These are phyloP conservation scores for Penstemon newberryi DNA, from an alignment of 257 asterid genomes.

Conservation along the genomic window DNA sequence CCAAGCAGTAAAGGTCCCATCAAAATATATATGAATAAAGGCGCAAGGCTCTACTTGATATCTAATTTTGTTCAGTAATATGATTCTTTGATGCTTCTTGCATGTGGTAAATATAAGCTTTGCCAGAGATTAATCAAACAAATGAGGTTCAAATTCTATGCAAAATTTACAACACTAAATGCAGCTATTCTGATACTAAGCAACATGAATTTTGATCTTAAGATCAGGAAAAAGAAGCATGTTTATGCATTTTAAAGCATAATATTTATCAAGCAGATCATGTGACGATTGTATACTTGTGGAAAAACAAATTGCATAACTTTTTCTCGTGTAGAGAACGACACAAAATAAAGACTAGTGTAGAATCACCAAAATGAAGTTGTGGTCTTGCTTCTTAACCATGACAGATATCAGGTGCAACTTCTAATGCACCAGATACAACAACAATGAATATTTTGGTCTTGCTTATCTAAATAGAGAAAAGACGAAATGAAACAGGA, in stretches of 20 bases:
- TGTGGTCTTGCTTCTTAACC: background rate
- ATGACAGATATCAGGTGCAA: background rate
- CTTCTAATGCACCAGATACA: background rate
- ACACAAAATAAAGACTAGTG: background rate
- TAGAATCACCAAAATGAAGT: background rate
- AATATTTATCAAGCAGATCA: slow-evolving; percentile 10
- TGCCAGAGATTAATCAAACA: slow-evolving; percentile 4
- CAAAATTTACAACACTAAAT: slow-evolving; percentile 1
- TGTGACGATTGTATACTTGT: background rate
- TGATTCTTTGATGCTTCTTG: background rate
- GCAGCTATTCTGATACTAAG: slow-evolving; percentile 2
- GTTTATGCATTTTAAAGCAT: slow-evolving; percentile 9
- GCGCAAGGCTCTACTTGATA: background rate
- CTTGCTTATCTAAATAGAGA: too few relatives aligned
- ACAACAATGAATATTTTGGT: background rate
- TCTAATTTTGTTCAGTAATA: background rate
- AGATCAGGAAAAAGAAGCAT: background rate
- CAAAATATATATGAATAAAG: slow-evolving; percentile 12
- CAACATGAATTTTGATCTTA: background rate
- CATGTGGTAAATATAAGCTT: too few relatives aligned
- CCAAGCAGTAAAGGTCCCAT: too few relatives aligned
- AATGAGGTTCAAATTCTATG: slow-evolving; percentile 6
- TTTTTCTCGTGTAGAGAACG: background rate
- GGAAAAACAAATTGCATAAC: background rate
- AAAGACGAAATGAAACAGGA: too few relatives aligned